Conservation (phyloP, 129 eudicot species). For the Flaveria bidentis region DNA sequence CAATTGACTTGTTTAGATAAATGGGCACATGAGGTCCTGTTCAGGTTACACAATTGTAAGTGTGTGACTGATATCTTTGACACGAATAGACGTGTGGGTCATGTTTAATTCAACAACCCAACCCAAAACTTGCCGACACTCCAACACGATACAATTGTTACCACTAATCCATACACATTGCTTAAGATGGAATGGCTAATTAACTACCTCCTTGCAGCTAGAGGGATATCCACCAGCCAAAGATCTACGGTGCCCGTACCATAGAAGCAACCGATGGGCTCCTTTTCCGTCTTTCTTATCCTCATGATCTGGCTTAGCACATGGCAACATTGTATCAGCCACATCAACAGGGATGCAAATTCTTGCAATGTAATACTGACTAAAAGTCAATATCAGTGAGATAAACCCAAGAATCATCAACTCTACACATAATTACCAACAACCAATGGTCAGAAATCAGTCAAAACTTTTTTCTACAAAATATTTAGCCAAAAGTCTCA, state of each 20-base stretch:
- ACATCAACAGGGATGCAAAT: slow-evolving; percentile 69
- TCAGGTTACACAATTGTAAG: background rate
- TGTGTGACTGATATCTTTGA: background rate
- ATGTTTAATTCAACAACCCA: background rate
- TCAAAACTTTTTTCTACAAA: background rate
- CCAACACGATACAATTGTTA: background rate
- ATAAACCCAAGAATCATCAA: slow-evolving; percentile 93
- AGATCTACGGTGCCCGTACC: slow-evolving; percentile 33
- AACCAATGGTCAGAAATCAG: slow-evolving; percentile 7
- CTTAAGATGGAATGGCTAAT: background rate
- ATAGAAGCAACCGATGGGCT: slow-evolving; percentile 50
- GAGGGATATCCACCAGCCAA: slow-evolving; percentile 33
- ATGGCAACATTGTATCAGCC: slow-evolving; percentile 78
- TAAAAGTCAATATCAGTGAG: slow-evolving; percentile 70
- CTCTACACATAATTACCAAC: slow-evolving; percentile 47
- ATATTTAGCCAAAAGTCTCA: background rate
- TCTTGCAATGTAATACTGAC: slow-evolving; percentile 68
- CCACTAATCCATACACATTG: background rate
- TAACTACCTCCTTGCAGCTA: slow-evolving; percentile 44
- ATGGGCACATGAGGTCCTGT: background rate
- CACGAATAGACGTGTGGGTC: background rate
- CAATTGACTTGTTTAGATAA: background rate
- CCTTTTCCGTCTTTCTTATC: slow-evolving; percentile 5
- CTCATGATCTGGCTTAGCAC: slow-evolving; percentile 30
- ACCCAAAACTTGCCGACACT: too few relatives aligned